Percentiles rank a stretch among this genome's conserved stretches.
These are phyloP conservation scores for Prunus davidiana DNA, from an alignment of 306 rosid genomes.

Conservation along the genomic window DNA sequence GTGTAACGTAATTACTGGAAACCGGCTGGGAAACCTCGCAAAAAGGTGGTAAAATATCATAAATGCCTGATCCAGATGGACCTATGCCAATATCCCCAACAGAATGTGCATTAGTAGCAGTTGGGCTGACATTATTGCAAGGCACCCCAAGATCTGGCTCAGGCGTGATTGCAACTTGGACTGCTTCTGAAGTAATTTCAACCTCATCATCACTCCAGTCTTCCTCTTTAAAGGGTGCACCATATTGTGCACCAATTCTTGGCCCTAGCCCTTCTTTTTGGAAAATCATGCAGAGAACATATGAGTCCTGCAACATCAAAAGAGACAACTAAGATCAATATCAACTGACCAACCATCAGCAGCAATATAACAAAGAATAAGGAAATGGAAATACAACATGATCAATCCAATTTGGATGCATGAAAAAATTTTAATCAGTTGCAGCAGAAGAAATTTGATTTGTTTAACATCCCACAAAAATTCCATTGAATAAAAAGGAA, in stretches of 20 bases:
- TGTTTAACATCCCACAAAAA: background rate
- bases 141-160: constrained; percentile 14
- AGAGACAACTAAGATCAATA: constrained; percentile 12
- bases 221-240: constrained; percentile 58
- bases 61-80: constrained; percentile 32
- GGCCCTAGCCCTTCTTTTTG: constrained; percentile 74
- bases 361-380: background rate
- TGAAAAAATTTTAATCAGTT: background rate
- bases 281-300: constrained; percentile 60
- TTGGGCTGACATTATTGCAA: constrained; percentile 11
- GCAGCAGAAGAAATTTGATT: background rate
- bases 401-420: background rate
- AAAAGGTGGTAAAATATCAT: constrained; percentile 27
- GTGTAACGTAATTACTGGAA: background rate
- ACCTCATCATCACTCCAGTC: constrained; percentile 56
- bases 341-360: background rate
- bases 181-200: constrained; percentile 24
- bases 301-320: constrained; percentile 48
- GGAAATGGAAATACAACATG: background rate
- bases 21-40: constrained; percentile 14
- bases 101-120: constrained; percentile 20
- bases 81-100: constrained; percentile 20
- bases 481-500: background rate
- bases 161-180: constrained; percentile 12
- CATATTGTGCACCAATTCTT: constrained; percentile 61